Conservation (phyloP, 176 grass and related monocot species). For the Neostapfia colusana region DNA sequence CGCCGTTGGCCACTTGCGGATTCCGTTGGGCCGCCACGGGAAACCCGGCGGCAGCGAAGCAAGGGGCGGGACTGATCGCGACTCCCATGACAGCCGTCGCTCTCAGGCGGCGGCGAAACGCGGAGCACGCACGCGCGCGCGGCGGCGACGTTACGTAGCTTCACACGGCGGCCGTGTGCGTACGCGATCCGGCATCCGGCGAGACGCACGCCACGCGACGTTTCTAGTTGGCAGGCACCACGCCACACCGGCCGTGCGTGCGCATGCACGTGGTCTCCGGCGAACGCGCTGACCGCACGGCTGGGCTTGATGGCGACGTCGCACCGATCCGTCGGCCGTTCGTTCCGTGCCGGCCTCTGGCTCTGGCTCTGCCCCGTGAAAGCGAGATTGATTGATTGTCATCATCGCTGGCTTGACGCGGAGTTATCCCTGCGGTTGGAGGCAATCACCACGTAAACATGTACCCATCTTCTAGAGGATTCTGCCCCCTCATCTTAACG, state of each 20-base stretch:
- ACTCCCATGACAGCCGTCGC: neutral
- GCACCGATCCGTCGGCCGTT: conserved; percentile 29
- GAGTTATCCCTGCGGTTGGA: neutral
- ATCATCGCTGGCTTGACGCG: neutral
- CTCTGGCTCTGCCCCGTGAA: neutral
- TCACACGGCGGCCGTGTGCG: no score
- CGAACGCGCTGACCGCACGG: conserved; percentile 41
- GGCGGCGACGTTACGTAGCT: no score
- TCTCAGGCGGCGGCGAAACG: neutral
- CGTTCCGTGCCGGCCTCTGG: neutral
- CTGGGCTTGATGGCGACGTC: conserved; percentile 44
- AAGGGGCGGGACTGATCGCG: neutral
- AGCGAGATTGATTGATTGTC: neutral
- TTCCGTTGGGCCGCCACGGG: conserved; percentile 36
- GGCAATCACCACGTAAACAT: neutral
- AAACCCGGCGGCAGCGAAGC: conserved; percentile 1
- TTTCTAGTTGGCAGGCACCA: neutral
- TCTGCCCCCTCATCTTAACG: neutral
- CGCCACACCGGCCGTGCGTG: neutral
- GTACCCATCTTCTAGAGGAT: neutral
- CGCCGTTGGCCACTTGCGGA: conserved; percentile 23
- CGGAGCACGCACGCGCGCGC: neutral
- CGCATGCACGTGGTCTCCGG: neutral
- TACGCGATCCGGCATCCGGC: no score
- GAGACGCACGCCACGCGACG: neutral